Percentiles rank a stretch among this genome's conserved stretches.
phyloP scores from a whole-genome alignment of 805 yeast species.

The Brettanomyces bruxellensis region DNA sequence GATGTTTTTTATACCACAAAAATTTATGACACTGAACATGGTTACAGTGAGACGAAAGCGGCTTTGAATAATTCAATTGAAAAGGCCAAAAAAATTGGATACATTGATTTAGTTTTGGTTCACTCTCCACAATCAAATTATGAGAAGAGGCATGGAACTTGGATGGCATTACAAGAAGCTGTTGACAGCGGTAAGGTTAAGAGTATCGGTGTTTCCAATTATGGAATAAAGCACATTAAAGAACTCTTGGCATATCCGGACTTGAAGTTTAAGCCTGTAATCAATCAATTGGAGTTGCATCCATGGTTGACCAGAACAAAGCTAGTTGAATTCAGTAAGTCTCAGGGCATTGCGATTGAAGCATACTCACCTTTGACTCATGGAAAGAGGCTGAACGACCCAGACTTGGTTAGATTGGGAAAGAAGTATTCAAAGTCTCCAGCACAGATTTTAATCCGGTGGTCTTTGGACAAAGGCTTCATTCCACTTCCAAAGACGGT shows the following conservation, averaged over 20 bases:
- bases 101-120: conserved; percentile 45
- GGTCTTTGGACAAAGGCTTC: conserved; percentile 60
- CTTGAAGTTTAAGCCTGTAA: conserved; percentile 33
- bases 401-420: conserved; percentile 34
- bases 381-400: conserved; percentile 38
- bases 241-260: conserved; percentile 41
- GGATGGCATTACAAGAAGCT: conserved; percentile 48
- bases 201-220: conserved; percentile 58
- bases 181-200: conserved; percentile 41
- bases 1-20: conserved; percentile 35
- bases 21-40: conserved; percentile 22
- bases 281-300: conserved; percentile 42
- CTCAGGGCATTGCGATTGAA: conserved; percentile 40
- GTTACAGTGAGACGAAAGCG: conserved; percentile 29
- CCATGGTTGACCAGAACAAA: conserved; percentile 41
- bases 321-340: conserved; percentile 33
- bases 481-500: conserved; percentile 31
- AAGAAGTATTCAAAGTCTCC: conserved; percentile 38
- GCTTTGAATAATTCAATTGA: conserved; percentile 35
- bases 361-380: conserved; percentile 63
- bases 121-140: conserved; percentile 44
- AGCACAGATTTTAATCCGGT: conserved; percentile 55
- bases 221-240: conserved; percentile 45
- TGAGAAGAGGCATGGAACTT: conserved; percentile 37
- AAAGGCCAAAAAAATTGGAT: conserved; percentile 34